These are phyloP conservation scores for Umbelopsis sp. DNA, from an alignment of 192 early-diverging fungal species.

Conservation along the genomic window DNA sequence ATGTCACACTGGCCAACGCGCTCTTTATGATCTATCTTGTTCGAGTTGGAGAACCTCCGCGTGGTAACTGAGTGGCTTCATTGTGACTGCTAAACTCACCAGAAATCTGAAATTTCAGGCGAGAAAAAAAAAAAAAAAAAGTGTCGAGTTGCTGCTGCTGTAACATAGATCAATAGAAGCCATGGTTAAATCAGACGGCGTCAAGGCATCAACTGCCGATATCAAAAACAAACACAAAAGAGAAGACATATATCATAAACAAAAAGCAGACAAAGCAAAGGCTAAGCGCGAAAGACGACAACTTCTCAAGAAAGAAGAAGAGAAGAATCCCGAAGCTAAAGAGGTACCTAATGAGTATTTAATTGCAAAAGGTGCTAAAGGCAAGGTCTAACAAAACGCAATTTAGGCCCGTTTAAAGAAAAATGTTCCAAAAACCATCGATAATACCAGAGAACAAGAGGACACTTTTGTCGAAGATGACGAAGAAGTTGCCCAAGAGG, in stretches of 20 bases:
- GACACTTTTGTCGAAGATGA: conserved; percentile 84
- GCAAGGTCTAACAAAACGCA: not conserved
- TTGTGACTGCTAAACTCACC: not conserved
- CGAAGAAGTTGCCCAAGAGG: conserved; percentile 83
- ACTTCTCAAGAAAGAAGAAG: conserved; percentile 77
- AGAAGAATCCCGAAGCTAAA: conserved; percentile 80
- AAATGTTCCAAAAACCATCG: conserved; percentile 92
- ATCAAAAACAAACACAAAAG: conserved; percentile 89
- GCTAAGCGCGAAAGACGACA: conserved; percentile 75
- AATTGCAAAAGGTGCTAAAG: not conserved
- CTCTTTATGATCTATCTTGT: too few species aligned
- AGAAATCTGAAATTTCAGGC: not conserved
- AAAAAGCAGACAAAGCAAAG: conserved; percentile 74
- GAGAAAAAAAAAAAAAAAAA: conserved; percentile 16
- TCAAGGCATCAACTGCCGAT: conserved; percentile 40
- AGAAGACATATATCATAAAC: conserved; percentile 75
- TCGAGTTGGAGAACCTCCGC: not conserved
- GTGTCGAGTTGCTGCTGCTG: not conserved
- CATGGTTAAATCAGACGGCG: conserved; percentile 5
- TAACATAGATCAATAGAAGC: not conserved
- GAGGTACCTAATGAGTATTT: conserved; percentile 45
- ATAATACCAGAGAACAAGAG: conserved; percentile 90
- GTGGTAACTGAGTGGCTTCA: not conserved
- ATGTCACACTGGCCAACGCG: too few species aligned
- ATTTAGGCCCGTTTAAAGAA: conserved; percentile 76